Base-by-base conservation (phyloP, 1,284 basidiomycete species). In the Melampsora americana region DNA sequence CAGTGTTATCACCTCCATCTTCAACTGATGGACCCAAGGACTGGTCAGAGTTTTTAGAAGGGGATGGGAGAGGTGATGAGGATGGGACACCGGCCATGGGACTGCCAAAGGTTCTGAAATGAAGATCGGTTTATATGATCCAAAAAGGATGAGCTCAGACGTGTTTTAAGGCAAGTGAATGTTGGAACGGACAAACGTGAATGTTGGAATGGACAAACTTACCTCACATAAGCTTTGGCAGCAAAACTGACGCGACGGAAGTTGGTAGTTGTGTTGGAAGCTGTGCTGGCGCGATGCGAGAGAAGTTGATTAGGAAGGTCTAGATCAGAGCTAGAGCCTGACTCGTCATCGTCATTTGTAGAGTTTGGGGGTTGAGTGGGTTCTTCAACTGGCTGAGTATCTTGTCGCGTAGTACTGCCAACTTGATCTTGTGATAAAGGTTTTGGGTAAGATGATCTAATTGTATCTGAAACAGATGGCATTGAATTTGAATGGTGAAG, bases 141-240 rank as follows among this genome's bases (percentile, higher is more conserved):
- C n/a, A 20, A 39, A 59, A 14, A 9, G 5, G 28, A 59, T 59
- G 53, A 23, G 53, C 53, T 59, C 23, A 23, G 12, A 23, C 20
- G 28, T 12, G 18, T 28, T 1, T 59, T n/a, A 18, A 59, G 5
- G n/a, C 28, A 23, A 42, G 56, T 32, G 48, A 64, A 39, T 6
- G 26, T n/a, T n/a, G n/a, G n/a, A n/a, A n/a, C n/a, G n/a, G n/a
- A n/a, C n/a, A n/a, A n/a, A n/a, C n/a, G n/a, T n/a, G n/a, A n/a
- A n/a, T n/a, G n/a, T 28, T 30, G 26, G 46, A 30, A 30, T 56
- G 20, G 32, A 23, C 30, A 0, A 44, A 56, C 32, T 42, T 75
- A 75, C 72, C 72, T 75, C 20, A 75, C 72, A 61, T 67, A 65
- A 6, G 72, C 72, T 35, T 75, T 75, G 53, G 72, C 65, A 11